A percentile compares a stretch with the other conserved stretches of the same genome.
Conservation (phyloP, 495 filamentous ascomycete species). For the Aspergillus asperescens region DNA sequence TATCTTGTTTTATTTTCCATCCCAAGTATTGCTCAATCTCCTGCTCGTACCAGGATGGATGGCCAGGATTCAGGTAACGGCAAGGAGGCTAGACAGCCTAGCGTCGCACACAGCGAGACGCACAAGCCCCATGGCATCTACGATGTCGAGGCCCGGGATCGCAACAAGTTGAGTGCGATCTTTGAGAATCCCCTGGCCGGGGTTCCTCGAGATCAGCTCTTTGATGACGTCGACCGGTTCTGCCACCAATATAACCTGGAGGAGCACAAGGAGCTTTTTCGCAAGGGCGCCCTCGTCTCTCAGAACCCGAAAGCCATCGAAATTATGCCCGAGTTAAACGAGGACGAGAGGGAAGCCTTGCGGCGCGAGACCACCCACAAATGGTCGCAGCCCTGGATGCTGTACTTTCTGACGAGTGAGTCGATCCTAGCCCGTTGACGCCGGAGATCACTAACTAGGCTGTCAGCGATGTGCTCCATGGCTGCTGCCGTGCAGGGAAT, state of each 20-base stretch:
- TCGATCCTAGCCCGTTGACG: not conserved
- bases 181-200: slow-evolving; percentile 50
- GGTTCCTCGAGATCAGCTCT: slow-evolving; percentile 42
- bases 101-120: slow-evolving; percentile 2
- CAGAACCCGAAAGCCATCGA: slow-evolving; percentile 41
- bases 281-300: slow-evolving; percentile 51
- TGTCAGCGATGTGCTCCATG: slow-evolving; percentile 40
- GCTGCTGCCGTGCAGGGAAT: slow-evolving; percentile 56
- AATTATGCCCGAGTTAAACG: slow-evolving; percentile 38
- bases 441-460: slow-evolving; percentile 21
- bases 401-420: slow-evolving; percentile 52
- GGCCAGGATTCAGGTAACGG: not conserved
- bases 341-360: slow-evolving; percentile 42
- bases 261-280: slow-evolving; percentile 40
- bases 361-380: slow-evolving; percentile 47
- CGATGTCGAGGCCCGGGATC: slow-evolving; percentile 3
- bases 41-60: not conserved
- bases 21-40: not conserved
- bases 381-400: slow-evolving; percentile 51
- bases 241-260: slow-evolving; percentile 38
- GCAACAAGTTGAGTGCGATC: slow-evolving; percentile 12
- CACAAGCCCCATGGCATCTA: not conserved
- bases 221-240: slow-evolving; percentile 48
- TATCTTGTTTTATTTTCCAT: not conserved
- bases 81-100: not conserved